These are phyloP conservation scores for Choiromyces venosus DNA, from an alignment of 495 filamentous ascomycete species.

Conservation along the genomic window DNA sequence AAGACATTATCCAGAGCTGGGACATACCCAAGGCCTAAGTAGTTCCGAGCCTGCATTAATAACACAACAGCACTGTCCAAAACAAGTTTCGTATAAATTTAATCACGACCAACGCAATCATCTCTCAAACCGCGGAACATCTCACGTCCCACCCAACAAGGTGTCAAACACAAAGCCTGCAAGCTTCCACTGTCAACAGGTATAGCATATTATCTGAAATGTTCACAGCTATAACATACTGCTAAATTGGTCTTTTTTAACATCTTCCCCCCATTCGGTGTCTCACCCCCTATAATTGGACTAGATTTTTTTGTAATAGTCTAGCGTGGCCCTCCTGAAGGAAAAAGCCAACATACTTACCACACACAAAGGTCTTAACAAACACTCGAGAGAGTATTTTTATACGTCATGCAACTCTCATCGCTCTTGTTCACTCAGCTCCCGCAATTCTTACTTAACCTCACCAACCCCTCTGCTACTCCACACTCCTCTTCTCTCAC, in stretches of 20 bases:
- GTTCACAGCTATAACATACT: neutral
- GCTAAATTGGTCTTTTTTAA: neutral
- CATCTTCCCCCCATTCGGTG: neutral
- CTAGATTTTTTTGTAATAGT: neutral
- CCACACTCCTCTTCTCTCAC: neutral
- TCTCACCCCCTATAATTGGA: neutral
- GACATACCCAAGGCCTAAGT: neutral
- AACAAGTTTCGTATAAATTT: neutral
- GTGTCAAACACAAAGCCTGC: neutral
- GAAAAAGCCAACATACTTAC: neutral
- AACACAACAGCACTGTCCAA: neutral
- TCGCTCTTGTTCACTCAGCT: constrained; percentile 32
- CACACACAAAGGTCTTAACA: neutral
- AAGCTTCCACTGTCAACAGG: neutral
- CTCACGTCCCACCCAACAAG: neutral
- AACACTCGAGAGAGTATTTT: neutral
- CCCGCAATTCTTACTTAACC: constrained; percentile 33
- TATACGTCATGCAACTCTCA: constrained; percentile 27
- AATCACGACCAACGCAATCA: neutral
- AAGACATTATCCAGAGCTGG: neutral
- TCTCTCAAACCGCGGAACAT: neutral
- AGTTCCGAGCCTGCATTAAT: neutral
- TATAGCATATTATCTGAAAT: neutral
- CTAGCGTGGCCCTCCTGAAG: neutral
- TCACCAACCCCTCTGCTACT: constrained; percentile 27